Conservation (phyloP, 441 rosid genomes). For the Biscutella laevigata region DNA sequence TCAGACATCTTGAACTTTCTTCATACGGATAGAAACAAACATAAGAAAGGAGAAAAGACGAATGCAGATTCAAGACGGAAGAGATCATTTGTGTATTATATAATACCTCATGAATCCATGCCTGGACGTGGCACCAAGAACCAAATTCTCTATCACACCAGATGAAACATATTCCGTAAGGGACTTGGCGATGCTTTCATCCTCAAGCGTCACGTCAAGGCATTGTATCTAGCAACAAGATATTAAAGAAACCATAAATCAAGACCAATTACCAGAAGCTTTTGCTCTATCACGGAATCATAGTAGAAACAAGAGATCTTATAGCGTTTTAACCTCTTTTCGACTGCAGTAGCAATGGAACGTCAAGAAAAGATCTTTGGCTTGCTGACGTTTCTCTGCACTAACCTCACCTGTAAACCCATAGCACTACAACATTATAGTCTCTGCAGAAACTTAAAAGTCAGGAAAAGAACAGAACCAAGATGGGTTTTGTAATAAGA, state of each 20-base stretch:
- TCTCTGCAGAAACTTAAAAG: neutral
- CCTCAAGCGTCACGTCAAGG: conserved; percentile 63
- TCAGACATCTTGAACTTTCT: conserved; percentile 67
- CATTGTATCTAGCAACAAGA: conserved; percentile 42
- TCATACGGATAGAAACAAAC: neutral
- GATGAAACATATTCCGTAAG: conserved; percentile 58
- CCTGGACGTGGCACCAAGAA: conserved; percentile 65
- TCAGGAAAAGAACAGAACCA: neutral
- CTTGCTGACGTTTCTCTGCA: conserved; percentile 34
- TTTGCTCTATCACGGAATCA: neutral
- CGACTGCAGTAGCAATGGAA: conserved; percentile 85
- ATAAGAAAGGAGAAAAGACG: neutral
- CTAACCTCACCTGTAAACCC: conserved; percentile 19
- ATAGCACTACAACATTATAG: neutral
- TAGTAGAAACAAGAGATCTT: neutral
- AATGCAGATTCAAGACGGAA: neutral
- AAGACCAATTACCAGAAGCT: neutral
- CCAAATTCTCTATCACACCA: conserved; percentile 67
- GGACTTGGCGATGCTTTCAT: conserved; percentile 55
- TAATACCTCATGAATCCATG: conserved; percentile 64
- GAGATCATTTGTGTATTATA: neutral
- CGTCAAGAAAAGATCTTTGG: conserved; percentile 56
- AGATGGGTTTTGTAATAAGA: neutral
- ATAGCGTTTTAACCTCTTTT: conserved; percentile 46
- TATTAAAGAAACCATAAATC: neutral